Conservation (phyloP, 2,329 filamentous ascomycete species). For the Zelopaecilomyces penicillatus region DNA sequence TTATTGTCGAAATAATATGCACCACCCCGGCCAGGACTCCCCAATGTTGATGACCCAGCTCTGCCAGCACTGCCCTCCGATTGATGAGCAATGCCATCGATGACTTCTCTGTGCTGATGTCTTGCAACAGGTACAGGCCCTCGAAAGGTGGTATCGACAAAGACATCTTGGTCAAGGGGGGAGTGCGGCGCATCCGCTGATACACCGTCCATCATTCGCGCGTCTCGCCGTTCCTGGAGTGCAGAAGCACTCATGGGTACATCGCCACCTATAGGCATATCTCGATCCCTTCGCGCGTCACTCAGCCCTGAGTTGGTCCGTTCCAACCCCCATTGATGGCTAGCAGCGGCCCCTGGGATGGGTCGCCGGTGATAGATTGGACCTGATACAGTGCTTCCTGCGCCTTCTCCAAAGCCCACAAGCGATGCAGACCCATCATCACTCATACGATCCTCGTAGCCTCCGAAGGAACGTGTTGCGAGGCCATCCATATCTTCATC, state of each 20-base stretch:
- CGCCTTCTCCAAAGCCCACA: conserved; percentile 88
- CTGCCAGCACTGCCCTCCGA: conserved; percentile 45
- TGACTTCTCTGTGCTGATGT: conserved; percentile 40
- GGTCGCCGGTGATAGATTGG: conserved; percentile 56
- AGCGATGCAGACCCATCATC: conserved; percentile 77
- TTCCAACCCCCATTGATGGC: conserved; percentile 38
- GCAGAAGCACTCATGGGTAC: conserved; percentile 38
- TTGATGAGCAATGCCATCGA: conserved; percentile 55
- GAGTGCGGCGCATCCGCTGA: conserved; percentile 45
- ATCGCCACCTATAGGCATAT: conserved; percentile 25
- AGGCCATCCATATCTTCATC: conserved; percentile 44
- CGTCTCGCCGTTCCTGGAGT: conserved; percentile 47
- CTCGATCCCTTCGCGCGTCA: conserved; percentile 31
- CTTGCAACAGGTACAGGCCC: conserved; percentile 41
- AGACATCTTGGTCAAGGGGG: conserved; percentile 41
- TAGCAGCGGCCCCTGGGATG: conserved; percentile 31
- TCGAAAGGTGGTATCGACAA: conserved; percentile 57
- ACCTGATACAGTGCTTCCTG: conserved; percentile 74
- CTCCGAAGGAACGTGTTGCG: conserved; percentile 38
- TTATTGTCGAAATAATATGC: conserved; percentile 8
- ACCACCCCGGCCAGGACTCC: conserved; percentile 35
- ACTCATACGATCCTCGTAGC: conserved; percentile 65
- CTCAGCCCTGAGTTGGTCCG: conserved; percentile 45
- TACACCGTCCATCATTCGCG: conserved; percentile 59
- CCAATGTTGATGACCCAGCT: conserved; percentile 29